A percentile compares a stretch with the other conserved stretches of the same genome.
Evolutionary conservation across 441 rosid species (phyloP).

Genomic region (Mallotus japonicus): DNA sequence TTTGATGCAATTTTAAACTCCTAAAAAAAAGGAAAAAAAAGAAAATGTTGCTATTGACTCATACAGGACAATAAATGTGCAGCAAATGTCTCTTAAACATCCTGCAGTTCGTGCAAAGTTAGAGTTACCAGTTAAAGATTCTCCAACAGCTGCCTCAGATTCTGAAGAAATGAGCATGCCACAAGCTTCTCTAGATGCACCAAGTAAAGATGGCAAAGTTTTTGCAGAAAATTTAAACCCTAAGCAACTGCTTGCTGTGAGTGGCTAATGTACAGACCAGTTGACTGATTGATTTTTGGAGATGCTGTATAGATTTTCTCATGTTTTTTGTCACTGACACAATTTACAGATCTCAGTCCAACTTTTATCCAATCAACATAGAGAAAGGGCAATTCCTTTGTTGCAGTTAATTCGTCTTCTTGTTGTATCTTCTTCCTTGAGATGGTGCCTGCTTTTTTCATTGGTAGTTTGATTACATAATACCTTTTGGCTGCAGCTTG

Average conservation of each 20-base stretch:
- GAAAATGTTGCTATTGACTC: conserved; percentile 7
- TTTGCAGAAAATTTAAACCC: conserved; percentile 49
- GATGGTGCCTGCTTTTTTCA: neutral
- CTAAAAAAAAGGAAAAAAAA: neutral
- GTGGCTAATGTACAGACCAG: conserved; percentile 27
- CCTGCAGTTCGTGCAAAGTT: conserved; percentile 57
- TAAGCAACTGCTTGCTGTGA: conserved; percentile 64
- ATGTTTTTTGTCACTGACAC: conserved; percentile 27
- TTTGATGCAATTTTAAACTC: neutral
- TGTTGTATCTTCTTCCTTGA: conserved; percentile 10
- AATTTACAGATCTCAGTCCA: conserved; percentile 65
- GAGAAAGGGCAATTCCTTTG: conserved; percentile 51
- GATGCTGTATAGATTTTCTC: conserved; percentile 16
- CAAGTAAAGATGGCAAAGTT: conserved; percentile 31
- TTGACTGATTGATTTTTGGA: conserved; percentile 14
- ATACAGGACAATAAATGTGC: conserved; percentile 31
- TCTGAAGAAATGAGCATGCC: conserved; percentile 33
- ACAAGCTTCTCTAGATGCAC: conserved; percentile 37
- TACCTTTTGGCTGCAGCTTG: conserved; percentile 41
- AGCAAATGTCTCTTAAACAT: conserved; percentile 71
- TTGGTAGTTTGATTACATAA: neutral
- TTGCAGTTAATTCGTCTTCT: conserved; percentile 45
- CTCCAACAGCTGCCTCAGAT: conserved; percentile 27
- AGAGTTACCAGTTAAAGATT: conserved; percentile 46
- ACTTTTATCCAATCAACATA: conserved; percentile 50